Base-by-base conservation (phyloP, 345 rosid species). In the Camelina neglecta region DNA sequence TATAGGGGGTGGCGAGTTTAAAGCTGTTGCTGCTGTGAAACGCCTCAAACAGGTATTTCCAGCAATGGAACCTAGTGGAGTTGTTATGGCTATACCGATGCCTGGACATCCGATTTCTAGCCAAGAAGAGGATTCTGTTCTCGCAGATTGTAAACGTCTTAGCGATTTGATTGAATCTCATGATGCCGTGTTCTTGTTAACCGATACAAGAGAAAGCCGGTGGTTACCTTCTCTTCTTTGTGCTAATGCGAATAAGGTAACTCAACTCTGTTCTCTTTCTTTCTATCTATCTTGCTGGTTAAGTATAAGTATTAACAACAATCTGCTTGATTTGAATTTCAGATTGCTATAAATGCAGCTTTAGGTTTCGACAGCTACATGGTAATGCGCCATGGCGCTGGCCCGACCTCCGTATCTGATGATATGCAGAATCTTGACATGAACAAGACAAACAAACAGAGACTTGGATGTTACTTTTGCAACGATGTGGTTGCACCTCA, bases 351-450 rank as follows among this genome's bases (percentile, higher is more conserved):
- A 65, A 92, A 90, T 29, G 87, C 97, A 18, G 98, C 97, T 79
- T 85, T 95, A 51, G 96, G 99, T 68, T 95, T 95, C 65, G 99
- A 95, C 69, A 92, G 99, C 82, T 90, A 88, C 85, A 85, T 92
- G 84, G 99, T 95, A 36, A 90, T 95, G 97, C 90, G 98, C 20
- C 99, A 95, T 83, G 99, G 97, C n/a, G 85, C 93, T 24, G 96
- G 93, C 73, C 96, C 97, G 12, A 64, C 53, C 67, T 64, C 82
- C 54, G 47, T 84, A 59, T 71, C 91, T 24, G 81, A 75, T 36
- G 80, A 62, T 42, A 55, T 81, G 80, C 81, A 77, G 65, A 86
- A 75, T 69, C 84, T 87, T 72, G 76, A 77, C 41, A 38, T 82
- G 68, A 81, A 83, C 75, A 83, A 66, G 65, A 81, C 71, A 64